Evolutionary conservation across 805 yeast genomes (phyloP), one percentile per base, ranked within the genome.

Genomic region (Schwanniomyces pseudopolymorphus): DNA sequence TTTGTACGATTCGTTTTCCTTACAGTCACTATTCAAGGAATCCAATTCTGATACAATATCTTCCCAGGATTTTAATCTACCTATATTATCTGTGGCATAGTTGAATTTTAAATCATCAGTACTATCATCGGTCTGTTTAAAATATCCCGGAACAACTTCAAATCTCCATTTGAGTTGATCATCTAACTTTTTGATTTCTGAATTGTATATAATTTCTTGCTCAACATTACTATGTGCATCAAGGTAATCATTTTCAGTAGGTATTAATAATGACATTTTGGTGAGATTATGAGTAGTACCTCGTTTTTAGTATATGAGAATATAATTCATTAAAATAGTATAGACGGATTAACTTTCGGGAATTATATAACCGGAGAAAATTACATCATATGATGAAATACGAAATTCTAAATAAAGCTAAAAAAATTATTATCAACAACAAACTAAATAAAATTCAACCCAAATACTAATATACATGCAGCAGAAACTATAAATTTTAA

Each of bases 51-150:
- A 33, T 25, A 57, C 54, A 17, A 77, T 63, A 4, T 63, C 64
- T 0, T 50, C 49, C 84, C 84, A 80, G 5, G 59, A 44, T 43
- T 67, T 57, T 37, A 55, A 57, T 22, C 77, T 59, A 3, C 84
- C 84, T 54, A 79, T 71, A 43, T 77, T 65, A 41, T 68, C 67
- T 11, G 53, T 54, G 2, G 73, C 63, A 43, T 77, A 69, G 51
- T 72, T 70, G 63, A 79, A 80, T n/a, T 50, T 52, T 39, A 64
- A 45, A 49, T 80, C 84, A 46, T 80, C 77, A 0, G 80, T 75
- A 1, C 48, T 51, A 39, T 72, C 62, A 44, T 70, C 75, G 4
- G 75, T 56, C 55, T 79, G 84, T 47, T 68, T 67, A 65, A 80
- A 80, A 45, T 78, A 75, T 0, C 83, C 83, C 0, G 59, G 63